These are phyloP conservation scores for Saccharomyces hybrid DNA, from an alignment of 1,139 yeast species.

Conservation along the genomic window DNA sequence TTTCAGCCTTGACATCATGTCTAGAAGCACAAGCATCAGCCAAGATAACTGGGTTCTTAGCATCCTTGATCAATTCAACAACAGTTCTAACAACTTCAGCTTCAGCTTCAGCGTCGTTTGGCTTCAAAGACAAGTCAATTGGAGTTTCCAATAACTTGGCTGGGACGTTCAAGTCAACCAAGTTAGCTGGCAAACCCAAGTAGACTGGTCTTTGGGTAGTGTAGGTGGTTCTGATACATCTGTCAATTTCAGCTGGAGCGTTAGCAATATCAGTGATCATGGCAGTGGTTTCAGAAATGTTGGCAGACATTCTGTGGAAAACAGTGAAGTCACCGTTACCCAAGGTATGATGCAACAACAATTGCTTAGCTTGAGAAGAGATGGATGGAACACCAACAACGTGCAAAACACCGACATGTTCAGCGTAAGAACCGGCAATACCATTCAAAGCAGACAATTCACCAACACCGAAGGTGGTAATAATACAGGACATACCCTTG, in stretches of 20 bases:
- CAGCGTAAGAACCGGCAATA: constrained; percentile 74
- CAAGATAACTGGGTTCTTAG: constrained; percentile 64
- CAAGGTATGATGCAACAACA: constrained; percentile 57
- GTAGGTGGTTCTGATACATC: constrained; percentile 66
- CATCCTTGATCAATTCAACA: constrained; percentile 43
- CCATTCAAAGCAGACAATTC: constrained; percentile 83
- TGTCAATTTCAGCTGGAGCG: constrained; percentile 66
- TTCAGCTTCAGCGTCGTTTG: constrained; percentile 66
- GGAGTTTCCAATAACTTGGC: constrained; percentile 51
- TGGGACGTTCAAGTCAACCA: constrained; percentile 59
- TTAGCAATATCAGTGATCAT: constrained; percentile 52
- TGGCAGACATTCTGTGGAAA: constrained; percentile 65
- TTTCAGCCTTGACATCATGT: constrained; percentile 60
- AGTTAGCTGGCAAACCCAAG: constrained; percentile 75
- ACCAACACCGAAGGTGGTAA: constrained; percentile 80
- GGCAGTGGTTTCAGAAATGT: constrained; percentile 60
- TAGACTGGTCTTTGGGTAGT: constrained; percentile 75
- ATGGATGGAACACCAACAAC: constrained; percentile 71
- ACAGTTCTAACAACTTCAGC: constrained; percentile 59
- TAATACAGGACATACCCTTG: constrained; percentile 51
- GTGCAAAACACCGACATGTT: constrained; percentile 70
- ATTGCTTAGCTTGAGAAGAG: constrained; percentile 57
- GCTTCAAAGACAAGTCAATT: constrained; percentile 52
- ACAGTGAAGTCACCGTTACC: constrained; percentile 84
- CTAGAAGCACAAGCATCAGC: constrained; percentile 86